Evolutionary conservation across 768 basidiomycete species (phyloP), one percentile per base, ranked within the genome.

Genomic region (Gelatoporia subvermispora): DNA sequence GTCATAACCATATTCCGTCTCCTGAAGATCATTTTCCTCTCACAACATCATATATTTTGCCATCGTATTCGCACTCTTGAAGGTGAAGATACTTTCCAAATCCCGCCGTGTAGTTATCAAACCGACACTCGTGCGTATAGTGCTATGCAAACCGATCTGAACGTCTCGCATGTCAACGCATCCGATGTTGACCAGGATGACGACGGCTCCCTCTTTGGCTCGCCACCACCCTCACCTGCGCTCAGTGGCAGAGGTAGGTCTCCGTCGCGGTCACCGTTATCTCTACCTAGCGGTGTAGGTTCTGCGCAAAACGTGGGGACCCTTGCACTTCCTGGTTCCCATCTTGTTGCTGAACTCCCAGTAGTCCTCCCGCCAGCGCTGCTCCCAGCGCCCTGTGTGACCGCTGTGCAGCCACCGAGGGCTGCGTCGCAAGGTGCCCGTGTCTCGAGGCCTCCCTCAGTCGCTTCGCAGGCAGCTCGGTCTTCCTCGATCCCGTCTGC

Each of bases 251-350:
- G 71, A 84, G 84, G 84, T 84, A 88, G 84, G 83, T 84, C 82
- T 70, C 78, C 78, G 34, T 15, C 18, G 50, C 76, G 76, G 56
- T 79, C 79, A 51, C 79, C 78, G 54, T 68, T 82, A 64, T 82
- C 82, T 45, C 72, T 85, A 41, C 81, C 83, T 59, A 71, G 74
- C 59, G 65, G 68, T 52, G 52, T 63, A 53, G 59, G 65, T 67
- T 67, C 71, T 68, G 70, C 75, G 82, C 77, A 86, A 85, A 89
- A 91, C 79, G 88, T 91, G 88, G 88, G 87, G 88, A 85, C 88
- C 86, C 89, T 89, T 90, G 88, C 88, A 90, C 88, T 90, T 88
- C 86, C 86, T 89, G 88, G 88, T 81, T 87, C 86, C 87, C 88
- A 85, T 74, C 76, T 72, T 68, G 75, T 73, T 86, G 85, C 85